Evolutionary conservation across 139 green algal genomes (phyloP), one percentile per base, ranked within the genome.

Genomic region (Spirogloea muscicola): DNA sequence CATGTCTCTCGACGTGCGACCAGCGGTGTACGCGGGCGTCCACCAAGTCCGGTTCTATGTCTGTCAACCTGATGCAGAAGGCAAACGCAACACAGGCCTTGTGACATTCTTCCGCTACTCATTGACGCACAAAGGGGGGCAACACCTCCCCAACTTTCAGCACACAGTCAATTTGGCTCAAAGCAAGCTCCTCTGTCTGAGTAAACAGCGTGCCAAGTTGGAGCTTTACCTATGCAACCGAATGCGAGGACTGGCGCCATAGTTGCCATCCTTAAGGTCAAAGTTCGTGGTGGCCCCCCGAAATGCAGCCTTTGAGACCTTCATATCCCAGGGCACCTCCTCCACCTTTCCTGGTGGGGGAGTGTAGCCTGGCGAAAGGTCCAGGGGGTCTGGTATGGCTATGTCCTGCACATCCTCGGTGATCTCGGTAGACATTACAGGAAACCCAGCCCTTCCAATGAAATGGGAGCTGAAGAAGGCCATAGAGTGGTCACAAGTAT

Each of bases 401-500:
- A 76, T 48, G 58, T 76, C 67, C 49, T 67, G 36, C 3, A 34
- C 49, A 29, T 68, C 67, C 3, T 48, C 49, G 2, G 31, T 40
- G 27, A 63, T 27, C 25, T 43, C 36, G 16, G 49, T 67, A 13
- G 49, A 69, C 21, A 76, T 39, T 10, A 76, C 29, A 7, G 67
- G 49, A 33, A 76, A 76, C 1, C 67, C 67, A 13, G 25, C 67
- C 3, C 49, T 29, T 25, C 49, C n/a, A 6, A 29, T 29, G 38
- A 49, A 61, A 29, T 61, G 49, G n/a, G 58, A 33, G 29, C 49
- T 76, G 49, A 52, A 61, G 2, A 61, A 76, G 49, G 49, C 66
- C 36, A 76, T 66, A 29, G 67, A 49, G 34, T 61, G 67, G 46
- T 76, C 67, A 34, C 67, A 76, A 25, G 67, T 76, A 49, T 76